Evolutionary conservation across 1,284 basidiomycete genomes (phyloP).

Genomic region (Puccinia novopanici): DNA sequence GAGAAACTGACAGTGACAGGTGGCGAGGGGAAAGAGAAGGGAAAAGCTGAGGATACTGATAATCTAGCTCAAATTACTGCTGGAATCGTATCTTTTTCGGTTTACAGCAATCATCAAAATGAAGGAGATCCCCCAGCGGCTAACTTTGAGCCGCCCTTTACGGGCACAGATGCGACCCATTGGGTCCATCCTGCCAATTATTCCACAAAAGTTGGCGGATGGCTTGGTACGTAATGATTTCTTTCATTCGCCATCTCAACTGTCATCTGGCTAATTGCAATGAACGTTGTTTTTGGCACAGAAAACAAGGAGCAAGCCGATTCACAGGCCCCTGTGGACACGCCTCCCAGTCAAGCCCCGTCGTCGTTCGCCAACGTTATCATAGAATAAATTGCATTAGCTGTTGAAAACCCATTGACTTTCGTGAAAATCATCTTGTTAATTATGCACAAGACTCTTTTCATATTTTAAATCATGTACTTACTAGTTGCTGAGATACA

Average conservation of each 20-base stretch:
- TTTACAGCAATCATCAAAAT: constrained; percentile 48
- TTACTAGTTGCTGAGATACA: too few relatives aligned
- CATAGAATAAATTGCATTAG: too few relatives aligned
- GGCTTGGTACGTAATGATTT: constrained; percentile 36
- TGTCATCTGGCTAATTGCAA: neutral
- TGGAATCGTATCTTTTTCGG: constrained; percentile 43
- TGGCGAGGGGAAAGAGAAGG: constrained; percentile 10
- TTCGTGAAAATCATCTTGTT: too few relatives aligned
- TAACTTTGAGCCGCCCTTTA: neutral
- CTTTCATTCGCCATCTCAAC: neutral
- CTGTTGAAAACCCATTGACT: too few relatives aligned
- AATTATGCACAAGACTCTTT: too few relatives aligned
- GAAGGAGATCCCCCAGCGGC: constrained; percentile 13
- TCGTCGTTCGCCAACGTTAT: constrained; percentile 17
- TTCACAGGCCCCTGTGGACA: constrained; percentile 41
- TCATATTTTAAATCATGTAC: too few relatives aligned
- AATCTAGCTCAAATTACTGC: constrained; percentile 46
- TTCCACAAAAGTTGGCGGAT: constrained; percentile 37
- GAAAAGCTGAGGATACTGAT: constrained; percentile 30
- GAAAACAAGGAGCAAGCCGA: constrained; percentile 34
- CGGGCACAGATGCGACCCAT: constrained; percentile 35
- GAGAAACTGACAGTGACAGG: constrained; percentile 10
- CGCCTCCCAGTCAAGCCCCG: constrained; percentile 34
- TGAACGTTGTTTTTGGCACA: neutral
- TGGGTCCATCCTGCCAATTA: constrained; percentile 36